Evolutionary conservation across 2,329 filamentous ascomycete genomes (phyloP), one percentile per base, ranked within the genome.

Genomic region (Furcasterigmium furcatum): DNA sequence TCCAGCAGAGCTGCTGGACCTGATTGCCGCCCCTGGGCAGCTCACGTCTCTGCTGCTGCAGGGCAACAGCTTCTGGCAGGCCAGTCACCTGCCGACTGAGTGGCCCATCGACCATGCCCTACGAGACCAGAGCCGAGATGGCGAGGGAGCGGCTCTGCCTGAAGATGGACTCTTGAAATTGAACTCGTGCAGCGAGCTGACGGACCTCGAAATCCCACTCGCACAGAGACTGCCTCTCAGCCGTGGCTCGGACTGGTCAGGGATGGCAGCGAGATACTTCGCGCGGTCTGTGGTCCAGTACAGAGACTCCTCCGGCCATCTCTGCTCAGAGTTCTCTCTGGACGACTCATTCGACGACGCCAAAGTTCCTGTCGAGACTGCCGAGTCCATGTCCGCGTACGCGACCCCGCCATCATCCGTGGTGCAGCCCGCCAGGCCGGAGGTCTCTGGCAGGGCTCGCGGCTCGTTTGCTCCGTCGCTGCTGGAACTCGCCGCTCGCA

Each of bases 21-120:
- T 88, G 3, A 61, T 87, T 18, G 62, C 66, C 25, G 57, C 62
- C 9, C 58, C 63, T 1, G 61, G 67, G 38, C 72, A 69, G 18
- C 66, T 86, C n/a, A 59, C 62, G 12, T 70, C 70, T 5, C 62
- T 88, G n/a, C 69, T 68, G 21, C 53, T 84, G 3, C 74, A 80
- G 45, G 84, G 84, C 1, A 89, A 88, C 55, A 79, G 80, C 0
- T 83, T 86, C 48, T 67, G 76, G 45, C 64, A 73, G 43, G 71
- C 73, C 9, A 34, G 19, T 49, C 45, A 14, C 29, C 44, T 29
- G 41, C 51, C 49, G 44, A 44, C 32, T 40, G 32, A 46, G 22
- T 34, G 39, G 32, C 29, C 42, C 21, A 13, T 38, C 34, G 30
- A 14, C 30, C 22, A 46, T 46, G 9, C 19, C 45, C 12, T 27